Base-by-base conservation (phyloP, 768 basidiomycete genomes). In the Suillus placidus region DNA sequence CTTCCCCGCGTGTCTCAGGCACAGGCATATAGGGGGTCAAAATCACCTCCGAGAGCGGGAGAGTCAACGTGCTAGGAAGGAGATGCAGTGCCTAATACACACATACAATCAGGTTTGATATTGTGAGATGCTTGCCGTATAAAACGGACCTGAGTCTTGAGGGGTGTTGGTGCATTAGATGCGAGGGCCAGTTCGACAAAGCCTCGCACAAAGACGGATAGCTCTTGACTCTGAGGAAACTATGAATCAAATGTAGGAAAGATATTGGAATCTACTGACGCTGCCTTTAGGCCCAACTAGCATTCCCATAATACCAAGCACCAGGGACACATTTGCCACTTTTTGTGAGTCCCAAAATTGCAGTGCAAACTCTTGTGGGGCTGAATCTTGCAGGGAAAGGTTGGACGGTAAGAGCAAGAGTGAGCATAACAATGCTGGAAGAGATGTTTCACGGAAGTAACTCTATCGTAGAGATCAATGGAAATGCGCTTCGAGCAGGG, bases 271-370 rank as follows among this genome's bases (percentile, higher is more conserved):
- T 12, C 35, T 32, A 82, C 88, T 72, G 69, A 90, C 89, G 69
- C 81, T 82, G 61, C 88, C 88, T 73, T 92, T 91, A 47, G 85
- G 85, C n/a, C 85, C 83, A 40, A 95, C 83, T 10, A 99, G 85
- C 82, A 96, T 92, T 3, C 94, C 89, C 69, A 98, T 88, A 65
- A 97, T 87, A 23, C 88, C 88, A 3, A 99, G 80, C 9, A 94
- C 87, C n/a, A 95, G 78, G 0, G 85, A 83, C 1, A 89, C 87
- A 72, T 97, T 98, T 30, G 85, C 78, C n/a, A 85, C 78, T 77
- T 99, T 99, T 75, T 95, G 92, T 49, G 88, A 85, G 69, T 96
- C 94, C 97, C 97, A 99, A 77, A 95, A 95, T 74, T 99, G 97
- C 54, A 98, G 79, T 1, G 95, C 91, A 77, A 98, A 99, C 68